phyloP scores from a whole-genome alignment of 164 flowering plant genomes.

The Magnolia changhungtana region DNA sequence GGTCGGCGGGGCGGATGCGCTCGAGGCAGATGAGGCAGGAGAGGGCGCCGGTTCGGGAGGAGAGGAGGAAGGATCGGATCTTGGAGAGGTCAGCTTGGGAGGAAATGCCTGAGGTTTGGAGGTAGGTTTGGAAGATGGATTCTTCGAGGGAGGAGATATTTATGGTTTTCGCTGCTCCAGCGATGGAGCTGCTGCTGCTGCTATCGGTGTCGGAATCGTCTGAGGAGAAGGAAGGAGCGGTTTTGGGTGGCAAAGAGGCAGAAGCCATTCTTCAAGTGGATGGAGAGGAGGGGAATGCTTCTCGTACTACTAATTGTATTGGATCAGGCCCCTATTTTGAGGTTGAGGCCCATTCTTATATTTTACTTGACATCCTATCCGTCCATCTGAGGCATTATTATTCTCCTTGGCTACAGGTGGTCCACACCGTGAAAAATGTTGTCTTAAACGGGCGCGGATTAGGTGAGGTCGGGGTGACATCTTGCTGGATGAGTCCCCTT shows the following conservation, averaged over 20 bases:
- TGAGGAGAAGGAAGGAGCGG: slow-evolving; percentile 19
- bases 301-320: too few relatives aligned
- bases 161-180: slow-evolving; percentile 1
- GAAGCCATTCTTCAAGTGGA: background rate
- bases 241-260: background rate
- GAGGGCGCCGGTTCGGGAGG: slow-evolving; percentile 74
- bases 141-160: slow-evolving; percentile 55
- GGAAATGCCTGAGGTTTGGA: slow-evolving; percentile 40
- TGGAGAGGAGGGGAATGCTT: background rate
- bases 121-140: slow-evolving; percentile 62
- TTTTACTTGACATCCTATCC: too few relatives aligned
- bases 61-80: slow-evolving; percentile 73
- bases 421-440: too few relatives aligned
- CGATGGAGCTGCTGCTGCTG: slow-evolving; percentile 7
- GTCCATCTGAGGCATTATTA: too few relatives aligned
- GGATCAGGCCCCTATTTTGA: too few relatives aligned
- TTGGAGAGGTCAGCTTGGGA: slow-evolving; percentile 62
- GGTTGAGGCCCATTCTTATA: too few relatives aligned
- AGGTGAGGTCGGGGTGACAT: too few relatives aligned
- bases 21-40: slow-evolving; percentile 94
- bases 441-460: too few relatives aligned
- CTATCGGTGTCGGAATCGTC: slow-evolving; percentile 45
- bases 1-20: slow-evolving; percentile 58
- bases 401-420: too few relatives aligned
- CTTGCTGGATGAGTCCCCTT: too few relatives aligned